These are phyloP conservation scores for Trametes cinnabarina DNA, from an alignment of 768 basidiomycete species.

Conservation along the genomic window DNA sequence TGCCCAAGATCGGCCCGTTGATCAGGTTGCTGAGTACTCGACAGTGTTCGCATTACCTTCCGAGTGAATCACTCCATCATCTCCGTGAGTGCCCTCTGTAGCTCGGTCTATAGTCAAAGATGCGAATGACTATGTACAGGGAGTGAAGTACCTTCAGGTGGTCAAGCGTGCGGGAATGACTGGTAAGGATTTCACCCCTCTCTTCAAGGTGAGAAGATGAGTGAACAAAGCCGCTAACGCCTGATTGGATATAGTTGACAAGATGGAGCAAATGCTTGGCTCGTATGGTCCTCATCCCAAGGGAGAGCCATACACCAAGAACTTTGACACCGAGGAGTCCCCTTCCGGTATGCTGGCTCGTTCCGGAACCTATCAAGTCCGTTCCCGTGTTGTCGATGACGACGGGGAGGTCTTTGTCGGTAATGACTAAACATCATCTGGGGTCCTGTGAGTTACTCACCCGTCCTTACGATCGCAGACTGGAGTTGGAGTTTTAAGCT, in stretches of 20 bases:
- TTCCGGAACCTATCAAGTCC: slow-evolving; percentile 72
- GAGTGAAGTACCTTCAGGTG: slow-evolving; percentile 83
- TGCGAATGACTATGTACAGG: slow-evolving; percentile 40
- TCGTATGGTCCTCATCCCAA: slow-evolving; percentile 79
- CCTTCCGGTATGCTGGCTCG: slow-evolving; percentile 85
- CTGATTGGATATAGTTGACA: slow-evolving; percentile 63
- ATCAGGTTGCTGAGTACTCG: slow-evolving; percentile 2
- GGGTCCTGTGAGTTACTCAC: slow-evolving; percentile 6
- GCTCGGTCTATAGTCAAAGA: neutral
- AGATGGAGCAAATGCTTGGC: slow-evolving; percentile 91
- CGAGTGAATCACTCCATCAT: slow-evolving; percentile 90
- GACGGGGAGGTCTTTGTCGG: slow-evolving; percentile 80
- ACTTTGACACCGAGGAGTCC: slow-evolving; percentile 65
- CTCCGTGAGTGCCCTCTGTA: slow-evolving; percentile 46
- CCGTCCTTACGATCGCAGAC: slow-evolving; percentile 40
- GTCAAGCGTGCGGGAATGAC: slow-evolving; percentile 77
- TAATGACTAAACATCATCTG: slow-evolving; percentile 34
- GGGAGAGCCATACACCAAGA: slow-evolving; percentile 66
- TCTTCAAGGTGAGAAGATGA: neutral
- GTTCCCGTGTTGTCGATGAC: slow-evolving; percentile 84
- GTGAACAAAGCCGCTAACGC: neutral
- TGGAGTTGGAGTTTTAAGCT: slow-evolving; percentile 63
- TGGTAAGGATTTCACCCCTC: slow-evolving; percentile 45
- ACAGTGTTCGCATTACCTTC: slow-evolving; percentile 77
- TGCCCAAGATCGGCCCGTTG: slow-evolving; percentile 7